Base-by-base conservation (phyloP, 2,329 filamentous ascomycete species). In the Davidsoniella neocaledoniae region DNA sequence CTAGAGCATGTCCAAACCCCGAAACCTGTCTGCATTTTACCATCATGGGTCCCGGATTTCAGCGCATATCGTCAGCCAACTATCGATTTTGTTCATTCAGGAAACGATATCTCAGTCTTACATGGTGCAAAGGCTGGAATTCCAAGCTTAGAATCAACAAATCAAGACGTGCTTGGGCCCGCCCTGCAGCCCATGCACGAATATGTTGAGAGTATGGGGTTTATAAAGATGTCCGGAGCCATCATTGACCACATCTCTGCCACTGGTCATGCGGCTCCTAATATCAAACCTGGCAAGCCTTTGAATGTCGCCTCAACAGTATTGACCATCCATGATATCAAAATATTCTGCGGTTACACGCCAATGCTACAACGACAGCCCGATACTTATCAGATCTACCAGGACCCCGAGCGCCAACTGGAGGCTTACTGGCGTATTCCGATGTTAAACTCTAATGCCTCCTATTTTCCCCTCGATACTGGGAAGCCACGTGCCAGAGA, bases 41-140 rank as follows among this genome's bases (percentile, higher is more conserved):
- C 49, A 2, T 46, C 49, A 8, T 50, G 49, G 49, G 43, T 46
- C 17, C 49, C 49, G 12, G 49, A 50, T 12, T 50, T 50, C 37
- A 41, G 36, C 33, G 37, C 38, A 8, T 39, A 41, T 16, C 33
- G 23, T 4, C 43, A 50, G n/a, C 49, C 49, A 8, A 50, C 6
- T 10, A 50, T 46, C 7, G 49, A 50, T 37, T 46, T 33, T 7
- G 16, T 40, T 8, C 41, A 43, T 19, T 41, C 19, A 9, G n/a
- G 21, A 19, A 29, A 40, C n/a, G 17, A 39, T 33, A n/a, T 50
- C n/a, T 26, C 39, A n/a, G 29, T 25, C 9, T 14, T 12, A 17
- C 21, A 41, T 9, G 16, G 12, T n/a, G 25, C 23, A 2, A 12
- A 10, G n/a, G 36, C 42, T 17, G 49, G 42, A 19, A 46, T 46